These are phyloP conservation scores for Pythium graminicola DNA, from an alignment of 352 stramenopile species.

Conservation along the genomic window DNA sequence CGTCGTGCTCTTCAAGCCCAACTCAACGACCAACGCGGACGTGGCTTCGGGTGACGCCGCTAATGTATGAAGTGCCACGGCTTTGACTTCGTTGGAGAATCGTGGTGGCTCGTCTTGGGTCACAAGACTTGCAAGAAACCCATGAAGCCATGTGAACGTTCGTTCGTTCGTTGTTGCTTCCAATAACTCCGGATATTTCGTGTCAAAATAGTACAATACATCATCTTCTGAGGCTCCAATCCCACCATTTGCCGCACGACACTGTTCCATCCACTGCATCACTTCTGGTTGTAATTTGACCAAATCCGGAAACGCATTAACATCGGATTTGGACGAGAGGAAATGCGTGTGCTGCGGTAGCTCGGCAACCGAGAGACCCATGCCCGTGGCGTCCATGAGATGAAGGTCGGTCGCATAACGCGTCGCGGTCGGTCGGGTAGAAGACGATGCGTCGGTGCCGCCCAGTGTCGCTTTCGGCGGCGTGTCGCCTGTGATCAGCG, in stretches of 20 bases:
- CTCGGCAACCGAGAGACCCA: conserved; percentile 14
- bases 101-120: conserved; percentile 24
- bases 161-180: conserved; percentile 31
- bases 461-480: neutral
- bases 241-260: conserved; percentile 25
- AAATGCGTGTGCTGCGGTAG: conserved; percentile 16
- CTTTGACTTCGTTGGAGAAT: conserved; percentile 18
- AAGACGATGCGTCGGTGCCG: no score
- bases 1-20: conserved; percentile 46
- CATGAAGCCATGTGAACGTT: conserved; percentile 52
- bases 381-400: conserved; percentile 12
- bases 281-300: conserved; percentile 45
- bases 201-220: conserved; percentile 62
- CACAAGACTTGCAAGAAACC: conserved; percentile 31
- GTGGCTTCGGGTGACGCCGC: conserved; percentile 14
- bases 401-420: conserved; percentile 10
- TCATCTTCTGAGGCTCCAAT: conserved; percentile 37
- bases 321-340: neutral
- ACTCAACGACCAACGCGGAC: conserved; percentile 31
- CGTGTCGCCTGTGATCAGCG: conserved; percentile 12
- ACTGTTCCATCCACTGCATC: conserved; percentile 40
- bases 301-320: conserved; percentile 17
- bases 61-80: conserved; percentile 24
- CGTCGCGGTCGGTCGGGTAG: neutral
- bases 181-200: conserved; percentile 48